Conservation (phyloP, 805 yeast genomes). For the Yamadazyma philogaea region DNA sequence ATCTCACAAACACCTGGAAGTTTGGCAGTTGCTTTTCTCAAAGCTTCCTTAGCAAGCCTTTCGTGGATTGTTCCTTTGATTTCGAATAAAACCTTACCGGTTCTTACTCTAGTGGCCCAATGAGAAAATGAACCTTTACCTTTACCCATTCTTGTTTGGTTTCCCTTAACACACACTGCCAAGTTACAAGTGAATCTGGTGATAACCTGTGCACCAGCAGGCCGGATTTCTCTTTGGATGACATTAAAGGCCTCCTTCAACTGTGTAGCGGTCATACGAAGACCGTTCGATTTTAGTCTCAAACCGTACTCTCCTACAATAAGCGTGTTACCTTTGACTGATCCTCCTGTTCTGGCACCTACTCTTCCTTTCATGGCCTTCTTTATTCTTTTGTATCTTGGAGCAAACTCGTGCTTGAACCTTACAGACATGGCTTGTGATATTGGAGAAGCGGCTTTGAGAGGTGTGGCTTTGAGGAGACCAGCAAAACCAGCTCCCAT, state of each 20-base stretch:
- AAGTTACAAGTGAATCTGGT: slow-evolving; percentile 80
- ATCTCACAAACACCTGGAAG: slow-evolving; percentile 92
- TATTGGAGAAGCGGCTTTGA: slow-evolving; percentile 1
- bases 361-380: slow-evolving; percentile 94
- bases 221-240: slow-evolving; percentile 78
- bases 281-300: slow-evolving; percentile 84
- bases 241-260: slow-evolving; percentile 88
- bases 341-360: slow-evolving; percentile 91
- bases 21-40: slow-evolving; percentile 85
- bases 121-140: slow-evolving; percentile 98
- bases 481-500: background rate
- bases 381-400: slow-evolving; percentile 60
- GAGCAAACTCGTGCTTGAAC: slow-evolving; percentile 71
- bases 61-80: slow-evolving; percentile 80
- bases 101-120: slow-evolving; percentile 96
- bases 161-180: slow-evolving; percentile 94
- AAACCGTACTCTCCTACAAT: slow-evolving; percentile 83
- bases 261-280: slow-evolving; percentile 81
- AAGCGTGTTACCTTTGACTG: slow-evolving; percentile 80
- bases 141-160: slow-evolving; percentile 99
- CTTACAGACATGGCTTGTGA: slow-evolving; percentile 22
- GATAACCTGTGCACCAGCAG: slow-evolving; percentile 69
- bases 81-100: slow-evolving; percentile 91
- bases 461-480: background rate
- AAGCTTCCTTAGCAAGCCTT: slow-evolving; percentile 83